These are phyloP conservation scores for Cyberlindnera lachancei DNA, from an alignment of 805 yeast genomes.

Conservation along the genomic window DNA sequence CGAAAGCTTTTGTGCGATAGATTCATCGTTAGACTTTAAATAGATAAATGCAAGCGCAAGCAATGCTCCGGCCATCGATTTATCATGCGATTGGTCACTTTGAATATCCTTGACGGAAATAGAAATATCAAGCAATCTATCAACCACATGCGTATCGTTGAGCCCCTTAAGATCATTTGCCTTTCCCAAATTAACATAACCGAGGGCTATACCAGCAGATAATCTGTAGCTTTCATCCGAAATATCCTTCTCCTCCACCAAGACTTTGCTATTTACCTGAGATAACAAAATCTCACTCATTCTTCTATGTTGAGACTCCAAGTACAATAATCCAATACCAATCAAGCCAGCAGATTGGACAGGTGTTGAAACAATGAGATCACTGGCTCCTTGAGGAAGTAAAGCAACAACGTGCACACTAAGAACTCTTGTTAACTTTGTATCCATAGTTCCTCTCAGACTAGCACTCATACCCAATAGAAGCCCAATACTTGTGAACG, in stretches of 20 bases:
- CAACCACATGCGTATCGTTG: slow-evolving; percentile 58
- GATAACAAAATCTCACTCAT: slow-evolving; percentile 75
- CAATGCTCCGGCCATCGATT: slow-evolving; percentile 65
- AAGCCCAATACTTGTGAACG: slow-evolving; percentile 77
- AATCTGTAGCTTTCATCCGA: slow-evolving; percentile 76
- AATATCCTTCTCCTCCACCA: slow-evolving; percentile 43
- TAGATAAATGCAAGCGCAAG: slow-evolving; percentile 70
- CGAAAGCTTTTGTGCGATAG: slow-evolving; percentile 53
- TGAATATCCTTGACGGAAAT: slow-evolving; percentile 56
- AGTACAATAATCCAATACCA: slow-evolving; percentile 81
- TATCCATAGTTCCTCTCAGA: slow-evolving; percentile 71
- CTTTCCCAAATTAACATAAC: slow-evolving; percentile 73
- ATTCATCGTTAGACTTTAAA: slow-evolving; percentile 52
- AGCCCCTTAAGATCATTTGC: slow-evolving; percentile 55
- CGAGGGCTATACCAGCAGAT: slow-evolving; percentile 85
- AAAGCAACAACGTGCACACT: slow-evolving; percentile 91
- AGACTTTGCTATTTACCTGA: slow-evolving; percentile 53
- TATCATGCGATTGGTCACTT: slow-evolving; percentile 48
- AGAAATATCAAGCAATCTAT: slow-evolving; percentile 50
- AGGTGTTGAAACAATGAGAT: slow-evolving; percentile 70
- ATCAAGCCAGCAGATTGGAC: slow-evolving; percentile 90
- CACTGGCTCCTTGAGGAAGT: slow-evolving; percentile 85
- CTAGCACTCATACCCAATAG: slow-evolving; percentile 92
- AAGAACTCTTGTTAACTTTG: slow-evolving; percentile 79
- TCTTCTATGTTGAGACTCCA: slow-evolving; percentile 71